These are phyloP conservation scores for Hippophae rhamnoides DNA, from an alignment of 306 rosid species.

Conservation along the genomic window DNA sequence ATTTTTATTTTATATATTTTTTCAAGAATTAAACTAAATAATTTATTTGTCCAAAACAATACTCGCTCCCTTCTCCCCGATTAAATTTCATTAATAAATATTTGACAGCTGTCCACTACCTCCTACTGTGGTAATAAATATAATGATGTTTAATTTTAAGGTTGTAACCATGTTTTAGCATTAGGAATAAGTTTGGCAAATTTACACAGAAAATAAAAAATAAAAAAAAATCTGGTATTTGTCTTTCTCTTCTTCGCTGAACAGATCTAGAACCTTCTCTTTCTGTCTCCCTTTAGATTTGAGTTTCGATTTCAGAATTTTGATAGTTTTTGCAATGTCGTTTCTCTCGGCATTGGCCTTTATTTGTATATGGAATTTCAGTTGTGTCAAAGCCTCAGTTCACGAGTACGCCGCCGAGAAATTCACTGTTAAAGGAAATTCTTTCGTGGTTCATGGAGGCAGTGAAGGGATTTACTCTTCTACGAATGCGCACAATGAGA, in stretches of 20 bases:
- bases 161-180: not conserved
- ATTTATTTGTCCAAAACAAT: too few species aligned
- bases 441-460: slow-evolving; percentile 88
- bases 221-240: not conserved
- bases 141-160: too few species aligned
- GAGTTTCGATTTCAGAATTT: not conserved
- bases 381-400: slow-evolving; percentile 57
- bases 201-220: too few species aligned
- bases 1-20: too few species aligned
- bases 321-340: slow-evolving; percentile 21
- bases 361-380: slow-evolving; percentile 24
- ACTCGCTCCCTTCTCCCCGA: too few species aligned
- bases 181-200: too few species aligned
- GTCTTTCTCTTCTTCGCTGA: not conserved
- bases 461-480: slow-evolving; percentile 96
- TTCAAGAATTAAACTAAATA: too few species aligned
- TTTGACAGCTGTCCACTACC: too few species aligned
- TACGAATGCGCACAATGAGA: slow-evolving; percentile 20
- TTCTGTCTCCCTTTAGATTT: not conserved
- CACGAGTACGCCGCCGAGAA: slow-evolving; percentile 55
- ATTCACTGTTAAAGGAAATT: slow-evolving; percentile 66
- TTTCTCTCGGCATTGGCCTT: slow-evolving; percentile 18
- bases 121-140: too few species aligned
- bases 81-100: too few species aligned
- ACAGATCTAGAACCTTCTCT: slow-evolving; percentile 19